Evolutionary conservation across 1,284 basidiomycete genomes (phyloP).

Genomic region (Boletellus deceptivus): DNA sequence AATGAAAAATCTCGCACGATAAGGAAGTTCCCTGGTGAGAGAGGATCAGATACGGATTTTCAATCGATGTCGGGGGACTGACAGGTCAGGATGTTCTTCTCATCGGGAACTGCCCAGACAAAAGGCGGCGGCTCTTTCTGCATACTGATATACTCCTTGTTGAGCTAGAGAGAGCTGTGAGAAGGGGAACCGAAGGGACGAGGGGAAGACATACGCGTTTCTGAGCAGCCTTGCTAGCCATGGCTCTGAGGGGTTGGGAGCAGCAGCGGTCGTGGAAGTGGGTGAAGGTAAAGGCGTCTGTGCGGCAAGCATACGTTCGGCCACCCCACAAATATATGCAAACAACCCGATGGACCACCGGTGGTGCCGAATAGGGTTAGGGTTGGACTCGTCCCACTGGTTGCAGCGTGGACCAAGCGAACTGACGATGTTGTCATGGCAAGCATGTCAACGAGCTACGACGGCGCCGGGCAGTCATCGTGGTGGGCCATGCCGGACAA

Average conservation of each 20-base stretch:
- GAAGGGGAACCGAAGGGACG: not conserved
- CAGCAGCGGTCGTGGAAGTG: constrained; percentile 20
- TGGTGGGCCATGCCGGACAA: too few species aligned
- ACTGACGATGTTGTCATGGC: constrained; percentile 19
- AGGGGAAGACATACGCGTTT: constrained; percentile 61
- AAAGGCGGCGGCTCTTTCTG: constrained; percentile 92
- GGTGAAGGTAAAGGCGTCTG: constrained; percentile 23
- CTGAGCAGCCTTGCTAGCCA: constrained; percentile 82
- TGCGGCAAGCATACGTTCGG: constrained; percentile 22
- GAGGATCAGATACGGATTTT: constrained; percentile 4
- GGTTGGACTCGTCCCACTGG: constrained; percentile 10
- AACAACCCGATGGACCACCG: constrained; percentile 12
- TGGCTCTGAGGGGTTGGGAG: constrained; percentile 27
- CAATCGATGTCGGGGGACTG: constrained; percentile 32
- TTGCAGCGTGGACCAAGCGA: too few species aligned
- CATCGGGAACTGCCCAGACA: constrained; percentile 90
- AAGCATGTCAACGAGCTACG: constrained; percentile 1
- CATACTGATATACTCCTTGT: constrained; percentile 91
- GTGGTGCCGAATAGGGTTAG: constrained; percentile 17
- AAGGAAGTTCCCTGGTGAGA: constrained; percentile 79
- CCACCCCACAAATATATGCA: constrained; percentile 28
- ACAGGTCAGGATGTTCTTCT: constrained; percentile 94
- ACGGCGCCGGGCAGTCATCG: not conserved
- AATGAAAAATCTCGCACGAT: constrained; percentile 54
- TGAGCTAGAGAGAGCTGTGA: constrained; percentile 49